These are phyloP conservation scores for Extremus antarcticus DNA, from an alignment of 495 filamentous ascomycete genomes.

Conservation along the genomic window DNA sequence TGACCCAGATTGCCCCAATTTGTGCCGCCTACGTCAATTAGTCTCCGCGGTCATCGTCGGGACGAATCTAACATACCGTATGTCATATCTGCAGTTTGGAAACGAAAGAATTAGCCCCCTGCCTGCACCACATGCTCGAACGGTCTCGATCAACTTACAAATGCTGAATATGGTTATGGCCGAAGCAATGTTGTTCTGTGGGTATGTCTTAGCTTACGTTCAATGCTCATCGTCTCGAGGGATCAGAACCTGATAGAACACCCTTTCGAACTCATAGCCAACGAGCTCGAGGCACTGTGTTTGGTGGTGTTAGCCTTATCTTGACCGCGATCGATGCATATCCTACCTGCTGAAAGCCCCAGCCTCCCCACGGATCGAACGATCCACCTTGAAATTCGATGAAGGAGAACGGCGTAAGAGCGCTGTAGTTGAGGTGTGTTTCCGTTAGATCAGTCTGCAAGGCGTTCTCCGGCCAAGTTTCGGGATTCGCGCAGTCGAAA, in stretches of 20 bases:
- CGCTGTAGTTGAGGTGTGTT: constrained; percentile 47
- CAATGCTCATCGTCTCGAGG: no score
- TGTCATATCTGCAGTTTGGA: constrained; percentile 46
- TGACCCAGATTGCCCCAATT: constrained; percentile 79
- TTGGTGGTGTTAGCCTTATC: constrained; percentile 39
- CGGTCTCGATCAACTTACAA: neutral
- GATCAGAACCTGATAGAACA: constrained; percentile 84
- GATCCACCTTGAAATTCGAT: constrained; percentile 53
- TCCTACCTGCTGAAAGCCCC: neutral
- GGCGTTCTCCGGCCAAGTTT: constrained; percentile 31
- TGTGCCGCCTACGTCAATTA: no score
- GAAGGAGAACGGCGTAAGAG: constrained; percentile 56
- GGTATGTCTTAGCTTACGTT: no score
- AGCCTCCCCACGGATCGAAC: constrained; percentile 48
- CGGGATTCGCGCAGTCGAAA: constrained; percentile 39
- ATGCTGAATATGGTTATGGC: constrained; percentile 48
- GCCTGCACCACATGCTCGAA: no score
- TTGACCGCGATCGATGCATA: constrained; percentile 28
- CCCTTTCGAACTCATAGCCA: constrained; percentile 60
- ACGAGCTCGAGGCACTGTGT: constrained; percentile 51
- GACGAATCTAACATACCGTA: no score
- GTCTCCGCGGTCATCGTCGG: no score
- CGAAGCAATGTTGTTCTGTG: constrained; percentile 59
- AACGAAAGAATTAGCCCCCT: constrained; percentile 25
- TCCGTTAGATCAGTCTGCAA: constrained; percentile 33